These are phyloP conservation scores for Amanita phalloides DNA, from an alignment of 768 basidiomycete species.

Conservation along the genomic window DNA sequence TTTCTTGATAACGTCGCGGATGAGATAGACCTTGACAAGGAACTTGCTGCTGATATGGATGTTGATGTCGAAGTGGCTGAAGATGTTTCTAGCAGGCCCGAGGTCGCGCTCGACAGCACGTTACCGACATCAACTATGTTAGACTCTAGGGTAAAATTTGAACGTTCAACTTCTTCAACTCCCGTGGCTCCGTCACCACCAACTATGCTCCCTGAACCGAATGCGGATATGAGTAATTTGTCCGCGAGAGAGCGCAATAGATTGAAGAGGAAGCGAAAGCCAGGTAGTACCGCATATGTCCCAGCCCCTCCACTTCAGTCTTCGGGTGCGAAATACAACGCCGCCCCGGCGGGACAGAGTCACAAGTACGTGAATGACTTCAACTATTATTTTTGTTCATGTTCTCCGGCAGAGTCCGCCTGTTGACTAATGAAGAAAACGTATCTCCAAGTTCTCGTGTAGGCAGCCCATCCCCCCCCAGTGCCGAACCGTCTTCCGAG, in stretches of 20 bases:
- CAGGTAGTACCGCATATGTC: conserved; percentile 76
- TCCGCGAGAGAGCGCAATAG: conserved; percentile 92
- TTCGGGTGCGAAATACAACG: conserved; percentile 49
- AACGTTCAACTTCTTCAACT: conserved; percentile 27
- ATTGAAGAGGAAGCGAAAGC: conserved; percentile 89
- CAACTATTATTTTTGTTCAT: neutral
- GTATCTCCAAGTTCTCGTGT: conserved; percentile 38
- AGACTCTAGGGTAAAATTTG: conserved; percentile 1
- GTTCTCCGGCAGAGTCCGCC: conserved; percentile 45
- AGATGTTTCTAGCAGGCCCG: conserved; percentile 27
- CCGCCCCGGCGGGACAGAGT: conserved; percentile 44
- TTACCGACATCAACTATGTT: neutral
- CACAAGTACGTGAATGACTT: conserved; percentile 36
- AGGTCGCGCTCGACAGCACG: conserved; percentile 17
- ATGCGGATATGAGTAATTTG: conserved; percentile 43
- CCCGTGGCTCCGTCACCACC: conserved; percentile 44
- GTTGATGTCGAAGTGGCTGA: conserved; percentile 27
- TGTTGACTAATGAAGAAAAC: conserved; percentile 57
- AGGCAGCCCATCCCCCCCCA: conserved; percentile 41
- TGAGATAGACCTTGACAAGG: conserved; percentile 81
- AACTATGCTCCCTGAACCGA: conserved; percentile 24
- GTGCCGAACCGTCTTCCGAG: conserved; percentile 34
- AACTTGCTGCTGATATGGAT: conserved; percentile 52
- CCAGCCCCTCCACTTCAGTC: conserved; percentile 56
- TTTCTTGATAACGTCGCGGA: conserved; percentile 74